These are phyloP conservation scores for Plasmodium gaboni DNA, from an alignment of 169 alveolate genomes.

Conservation along the genomic window DNA sequence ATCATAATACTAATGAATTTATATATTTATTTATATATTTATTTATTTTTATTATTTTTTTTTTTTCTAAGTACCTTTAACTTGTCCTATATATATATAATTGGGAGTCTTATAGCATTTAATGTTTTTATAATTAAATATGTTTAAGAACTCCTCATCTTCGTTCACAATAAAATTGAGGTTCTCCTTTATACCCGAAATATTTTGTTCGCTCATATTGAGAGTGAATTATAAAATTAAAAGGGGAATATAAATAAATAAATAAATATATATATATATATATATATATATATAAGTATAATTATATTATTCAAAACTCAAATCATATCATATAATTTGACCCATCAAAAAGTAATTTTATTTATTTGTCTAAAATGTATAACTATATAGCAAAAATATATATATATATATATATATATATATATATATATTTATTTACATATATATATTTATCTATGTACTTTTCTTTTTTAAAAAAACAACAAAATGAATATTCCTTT, in stretches of 20 bases:
- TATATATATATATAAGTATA: not conserved
- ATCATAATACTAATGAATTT: not conserved
- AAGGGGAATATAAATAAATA: not conserved
- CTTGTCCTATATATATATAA: slow-evolving; percentile 65
- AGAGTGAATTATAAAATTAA: not conserved
- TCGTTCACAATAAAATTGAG: slow-evolving; percentile 45
- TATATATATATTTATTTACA: too few species aligned
- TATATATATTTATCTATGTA: too few species aligned
- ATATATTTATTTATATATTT: not conserved
- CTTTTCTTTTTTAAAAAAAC: too few species aligned
- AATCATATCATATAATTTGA: too few species aligned
- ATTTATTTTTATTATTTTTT: too few species aligned
- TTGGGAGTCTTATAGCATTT: slow-evolving; percentile 44
- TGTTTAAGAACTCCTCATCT: slow-evolving; percentile 66
- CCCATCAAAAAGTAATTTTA: not conserved
- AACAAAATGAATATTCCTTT: too few species aligned
- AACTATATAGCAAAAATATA: too few species aligned
- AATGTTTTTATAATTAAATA: slow-evolving; percentile 53
- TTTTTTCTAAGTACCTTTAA: slow-evolving; percentile 15
- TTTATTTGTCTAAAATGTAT: not conserved
- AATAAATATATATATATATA: not conserved
- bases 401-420: too few species aligned
- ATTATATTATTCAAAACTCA: not conserved
- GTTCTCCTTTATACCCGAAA: slow-evolving; percentile 5
- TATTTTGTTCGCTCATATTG: slow-evolving; percentile 14